phyloP scores from a whole-genome alignment of 352 stramenopile genomes.

The Phytophthora hibernalis region DNA sequence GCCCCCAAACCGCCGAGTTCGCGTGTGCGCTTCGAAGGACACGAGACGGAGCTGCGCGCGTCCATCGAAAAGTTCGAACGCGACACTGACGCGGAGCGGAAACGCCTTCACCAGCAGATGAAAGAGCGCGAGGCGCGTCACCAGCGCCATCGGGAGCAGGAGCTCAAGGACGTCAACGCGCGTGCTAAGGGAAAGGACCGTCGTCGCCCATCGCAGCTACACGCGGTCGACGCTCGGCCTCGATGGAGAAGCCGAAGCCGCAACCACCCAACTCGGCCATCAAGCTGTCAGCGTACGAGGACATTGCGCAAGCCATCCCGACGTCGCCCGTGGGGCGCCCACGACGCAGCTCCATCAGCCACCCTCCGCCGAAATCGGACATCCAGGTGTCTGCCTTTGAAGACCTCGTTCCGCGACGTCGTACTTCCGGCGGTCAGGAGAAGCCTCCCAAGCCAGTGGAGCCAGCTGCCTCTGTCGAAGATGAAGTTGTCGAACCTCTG shows the following conservation, averaged over 20 bases:
- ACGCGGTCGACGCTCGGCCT: slow-evolving; percentile 25
- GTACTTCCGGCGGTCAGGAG: slow-evolving; percentile 29
- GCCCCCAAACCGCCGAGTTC: slow-evolving; percentile 38
- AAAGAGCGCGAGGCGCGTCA: slow-evolving; percentile 16
- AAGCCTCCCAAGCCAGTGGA: slow-evolving; percentile 7
- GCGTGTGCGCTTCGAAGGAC: slow-evolving; percentile 46
- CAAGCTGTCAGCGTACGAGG: slow-evolving; percentile 25
- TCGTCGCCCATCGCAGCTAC: slow-evolving; percentile 27
- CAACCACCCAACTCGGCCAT: slow-evolving; percentile 54
- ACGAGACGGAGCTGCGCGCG: slow-evolving; percentile 21
- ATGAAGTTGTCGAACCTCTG: neutral
- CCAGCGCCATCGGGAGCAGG: slow-evolving; percentile 26
- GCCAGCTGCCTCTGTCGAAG: neutral
- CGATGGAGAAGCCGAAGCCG: slow-evolving; percentile 36
- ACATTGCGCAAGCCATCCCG: slow-evolving; percentile 34
- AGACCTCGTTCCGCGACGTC: slow-evolving; percentile 35
- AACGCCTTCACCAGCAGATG: slow-evolving; percentile 29
- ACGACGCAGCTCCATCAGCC: slow-evolving; percentile 37
- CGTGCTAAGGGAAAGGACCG: slow-evolving; percentile 16
- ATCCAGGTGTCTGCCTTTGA: slow-evolving; percentile 59
- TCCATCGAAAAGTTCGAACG: slow-evolving; percentile 17
- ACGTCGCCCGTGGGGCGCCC: slow-evolving; percentile 53
- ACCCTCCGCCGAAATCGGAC: slow-evolving; percentile 53
- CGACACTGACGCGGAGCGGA: slow-evolving; percentile 24
- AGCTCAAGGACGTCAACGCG: slow-evolving; percentile 25